phyloP scores from a whole-genome alignment of 140 eudicot genomes.

The Bidens hawaiensis region DNA sequence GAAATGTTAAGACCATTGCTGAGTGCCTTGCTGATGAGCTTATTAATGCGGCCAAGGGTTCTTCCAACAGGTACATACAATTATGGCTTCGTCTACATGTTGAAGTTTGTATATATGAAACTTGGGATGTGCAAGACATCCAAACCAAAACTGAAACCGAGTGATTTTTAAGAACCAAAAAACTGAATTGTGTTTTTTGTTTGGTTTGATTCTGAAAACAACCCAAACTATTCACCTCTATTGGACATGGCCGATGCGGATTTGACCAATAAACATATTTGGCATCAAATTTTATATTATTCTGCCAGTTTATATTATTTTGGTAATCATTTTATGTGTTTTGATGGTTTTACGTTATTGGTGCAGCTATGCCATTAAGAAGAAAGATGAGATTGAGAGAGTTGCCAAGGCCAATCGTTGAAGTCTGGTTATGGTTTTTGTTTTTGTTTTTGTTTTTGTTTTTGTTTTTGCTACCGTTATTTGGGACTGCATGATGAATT shows the following conservation, averaged over 20 bases:
- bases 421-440: background rate
- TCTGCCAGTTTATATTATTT: background rate
- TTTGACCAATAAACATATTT: background rate
- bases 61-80: slow-evolving; percentile 51
- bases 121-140: no score
- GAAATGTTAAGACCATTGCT: slow-evolving; percentile 69
- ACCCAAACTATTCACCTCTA: no score
- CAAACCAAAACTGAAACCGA: no score
- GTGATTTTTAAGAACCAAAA: no score
- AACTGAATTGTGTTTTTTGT: no score
- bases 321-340: background rate
- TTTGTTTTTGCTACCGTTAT: background rate
- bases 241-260: background rate
- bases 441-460: background rate
- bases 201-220: no score
- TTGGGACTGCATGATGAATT: background rate
- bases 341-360: no score
- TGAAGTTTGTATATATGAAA: background rate
- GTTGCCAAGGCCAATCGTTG: slow-evolving; percentile 71
- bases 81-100: background rate
- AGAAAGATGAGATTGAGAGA: slow-evolving; percentile 72
- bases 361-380: slow-evolving; percentile 65
- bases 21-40: slow-evolving; percentile 80
- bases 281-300: no score
- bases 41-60: slow-evolving; percentile 77